Base-by-base conservation (phyloP, 2,329 filamentous ascomycete genomes). In the Nemania bipapillata region DNA sequence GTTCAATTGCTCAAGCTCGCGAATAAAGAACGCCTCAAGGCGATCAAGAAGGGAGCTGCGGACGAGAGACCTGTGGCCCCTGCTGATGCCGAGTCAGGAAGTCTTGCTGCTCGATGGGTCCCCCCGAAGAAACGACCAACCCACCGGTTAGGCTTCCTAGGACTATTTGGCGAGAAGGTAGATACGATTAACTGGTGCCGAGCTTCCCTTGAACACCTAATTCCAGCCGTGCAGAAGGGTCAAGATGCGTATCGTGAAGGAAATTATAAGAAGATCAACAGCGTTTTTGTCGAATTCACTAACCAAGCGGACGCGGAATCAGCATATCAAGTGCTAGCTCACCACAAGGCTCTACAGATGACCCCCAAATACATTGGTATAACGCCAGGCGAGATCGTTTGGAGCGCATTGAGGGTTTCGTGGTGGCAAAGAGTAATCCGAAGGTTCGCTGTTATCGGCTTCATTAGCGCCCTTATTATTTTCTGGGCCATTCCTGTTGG, bases 121-220 rank as follows among this genome's bases (percentile, higher is more conserved):
- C 85, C 89, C 17, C 82, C 84, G 9, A 91, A 92, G 79, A 86
- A 93, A 74, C 88, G 94, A 50, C 94, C 94, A 1, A 90, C 91
- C 1, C 94, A 97, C 77, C 86, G 87, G 60, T 82, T 90, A 63
- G 92, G 91, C 78, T 84, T 86, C 5, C 79, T 96, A 24, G 87
- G 87, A 17, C 84, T 92, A 54, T 87, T 94, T 72, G 92, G 94
- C 73, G 90, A 93, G 77, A 96, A 97, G 79, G 94, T 97, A 17
- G 96, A 99, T 81, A 96, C 94, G 0, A 97, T 99, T 79, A 89
- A 95, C 70, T 97, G 92, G 91, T 92, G 90, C 71, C 91, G 96
- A 59, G 84, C 86, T 1, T 91, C 96, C 79, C 88, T 97, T 60
- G 87, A 91, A 71, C 89, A 89, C 56, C 87, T 96, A 52, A 90